Evolutionary conservation across 768 basidiomycete species (phyloP).

Genomic region (Lactarius pseudohatsudake): DNA sequence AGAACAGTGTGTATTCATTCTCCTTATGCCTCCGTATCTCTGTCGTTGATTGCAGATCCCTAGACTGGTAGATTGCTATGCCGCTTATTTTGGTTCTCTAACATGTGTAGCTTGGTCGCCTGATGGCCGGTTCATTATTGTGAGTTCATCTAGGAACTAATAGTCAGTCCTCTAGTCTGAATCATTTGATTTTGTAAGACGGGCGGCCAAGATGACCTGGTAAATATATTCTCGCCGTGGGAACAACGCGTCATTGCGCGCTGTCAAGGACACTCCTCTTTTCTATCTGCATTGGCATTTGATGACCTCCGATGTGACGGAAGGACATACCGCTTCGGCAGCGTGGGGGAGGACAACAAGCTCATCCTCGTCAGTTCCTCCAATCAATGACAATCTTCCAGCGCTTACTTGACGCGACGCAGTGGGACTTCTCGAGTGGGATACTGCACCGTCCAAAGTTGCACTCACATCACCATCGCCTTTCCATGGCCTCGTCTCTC

Average conservation of each 20-base stretch:
- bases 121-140: slow-evolving; percentile 90
- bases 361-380: slow-evolving; percentile 69
- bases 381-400: background rate
- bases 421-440: slow-evolving; percentile 96
- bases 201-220: slow-evolving; percentile 94
- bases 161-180: background rate
- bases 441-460: slow-evolving; percentile 86
- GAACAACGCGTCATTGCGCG: slow-evolving; percentile 93
- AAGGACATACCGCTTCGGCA: slow-evolving; percentile 90
- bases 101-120: slow-evolving; percentile 94
- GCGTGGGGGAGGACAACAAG: slow-evolving; percentile 96
- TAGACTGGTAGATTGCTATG: slow-evolving; percentile 91
- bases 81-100: slow-evolving; percentile 91
- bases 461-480: slow-evolving; percentile 65
- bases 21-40: background rate
- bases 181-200: slow-evolving; percentile 48
- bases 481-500: slow-evolving; percentile 75
- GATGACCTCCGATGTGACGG: slow-evolving; percentile 88
- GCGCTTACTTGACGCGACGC: slow-evolving; percentile 6
- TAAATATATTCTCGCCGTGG: slow-evolving; percentile 93
- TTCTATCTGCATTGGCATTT: slow-evolving; percentile 86
- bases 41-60: slow-evolving; percentile 2
- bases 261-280: slow-evolving; percentile 96
- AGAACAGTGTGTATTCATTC: slow-evolving; percentile 62
- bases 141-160: slow-evolving; percentile 34